Evolutionary conservation across 176 grass and related monocot species (phyloP), one percentile per base, ranked within the genome.

Genomic region (Ampelocalamus luodianensis): DNA sequence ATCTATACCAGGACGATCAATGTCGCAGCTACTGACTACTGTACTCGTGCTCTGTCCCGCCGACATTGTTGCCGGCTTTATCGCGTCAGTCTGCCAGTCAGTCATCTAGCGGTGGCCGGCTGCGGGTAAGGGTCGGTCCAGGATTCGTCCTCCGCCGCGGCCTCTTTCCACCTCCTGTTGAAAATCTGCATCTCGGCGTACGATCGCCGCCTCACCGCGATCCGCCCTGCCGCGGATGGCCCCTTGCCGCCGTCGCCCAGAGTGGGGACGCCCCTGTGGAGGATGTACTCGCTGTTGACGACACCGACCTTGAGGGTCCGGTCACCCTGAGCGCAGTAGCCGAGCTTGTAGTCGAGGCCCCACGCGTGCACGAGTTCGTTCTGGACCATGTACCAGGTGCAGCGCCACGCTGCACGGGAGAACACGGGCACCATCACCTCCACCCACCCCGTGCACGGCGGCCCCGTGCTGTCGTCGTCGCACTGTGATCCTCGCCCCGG

Each of bases 371-470:
- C 87, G 80, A 98, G 86, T 83, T 98, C 96, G 88, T 95, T 94
- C 96, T 98, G 92, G 87, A 97, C 83, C 89, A 97, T 91, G 83
- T 86, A 89, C 95, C 95, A 97, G 48, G 79, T 76, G 63, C 95
- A 97, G 16, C 87, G 87, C 95, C 95, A 97, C 16, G 95, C 87
- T 54, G 87, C 69, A 49, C 79, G 90, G 18, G 95, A 93, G 81
- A 97, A 95, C 27, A 97, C 95, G 10, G 95, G 95, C 27, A 90
- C 92, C 95, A 97, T 97, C 90, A 95, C 91, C 85, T 97, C 95
- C 74, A 95, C 95, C 92, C 92, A 97, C 43, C 96, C 96, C 8
- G 93, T 83, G 83, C 96, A 98, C 34, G 93, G 96, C 79, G 93
- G 93, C 0, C 68, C 78, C 54, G 87, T 92, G 79, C 91, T 95